Evolutionary conservation across 2,329 filamentous ascomycete genomes (phyloP), one percentile per base, ranked within the genome.

Genomic region (Nemania serpens): DNA sequence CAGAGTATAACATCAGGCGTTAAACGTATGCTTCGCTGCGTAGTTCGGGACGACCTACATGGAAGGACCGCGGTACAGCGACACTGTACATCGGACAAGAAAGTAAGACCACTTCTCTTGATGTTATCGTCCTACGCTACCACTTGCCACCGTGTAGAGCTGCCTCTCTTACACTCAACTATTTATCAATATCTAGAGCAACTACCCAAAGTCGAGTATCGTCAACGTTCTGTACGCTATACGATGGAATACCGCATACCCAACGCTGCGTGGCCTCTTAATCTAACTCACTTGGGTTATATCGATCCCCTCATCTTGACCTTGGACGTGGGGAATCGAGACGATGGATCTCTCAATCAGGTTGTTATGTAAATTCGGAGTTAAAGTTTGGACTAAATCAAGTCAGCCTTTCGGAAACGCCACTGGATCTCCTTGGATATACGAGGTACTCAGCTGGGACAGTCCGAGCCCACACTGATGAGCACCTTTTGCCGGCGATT

Each of bases 401-500:
- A 47, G 75, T n/a, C n/a, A n/a, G n/a, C n/a, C n/a, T n/a, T n/a
- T n/a, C n/a, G n/a, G n/a, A n/a, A n/a, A n/a, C n/a, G 74, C 43
- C 76, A 76, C 67, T 75, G 74, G 66, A 69, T 77, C 1, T 77
- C 74, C 0, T 59, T 77, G 71, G n/a, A n/a, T n/a, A 20, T 69
- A 74, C n/a, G n/a, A n/a, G n/a, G 48, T 74, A 71, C 12, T 70
- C 64, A 39, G 73, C 74, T 0, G 66, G 63, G 9, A n/a, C 60
- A 70, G 10, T 42, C 56, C 5, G 61, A 69, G 15, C 66, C 66
- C 11, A 66, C 65, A n/a, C 69, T 73, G 50, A 76, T 73, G 5
- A 55, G 51, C 10, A 68, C 33, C 79, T 77, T 57, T 76, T 76
- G 22, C 71, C 78, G 17, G 76, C 79, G 37, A 81, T 81, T 42